Evolutionary conservation across 1,284 basidiomycete genomes (phyloP), one percentile per base, ranked within the genome.

Genomic region (Meripilus lineatus): DNA sequence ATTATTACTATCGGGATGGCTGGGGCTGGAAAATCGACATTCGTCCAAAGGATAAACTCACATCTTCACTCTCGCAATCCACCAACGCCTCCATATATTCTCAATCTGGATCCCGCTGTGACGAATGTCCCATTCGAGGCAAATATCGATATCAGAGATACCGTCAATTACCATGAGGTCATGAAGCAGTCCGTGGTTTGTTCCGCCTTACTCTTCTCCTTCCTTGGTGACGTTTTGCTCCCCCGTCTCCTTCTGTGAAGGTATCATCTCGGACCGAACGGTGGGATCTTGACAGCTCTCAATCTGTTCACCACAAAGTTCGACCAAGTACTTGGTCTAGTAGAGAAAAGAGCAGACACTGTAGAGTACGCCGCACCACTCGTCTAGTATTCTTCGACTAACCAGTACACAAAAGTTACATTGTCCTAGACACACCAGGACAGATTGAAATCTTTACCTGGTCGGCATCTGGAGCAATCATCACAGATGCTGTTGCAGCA

Each of bases 371-470:
- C 68, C 20, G n/a, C 24, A 40, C 22, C 40, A 28, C 46, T 50
- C 47, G 38, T 2, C 26, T 13, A 13, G 30, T 34, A 15, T 17
- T 30, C 32, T 15, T 25, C 15, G 18, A 8, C 5, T 43, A 11
- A 42, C 22, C 38, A 39, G 38, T 43, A 11, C 28, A 18, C 38
- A 21, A n/a, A 55, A 95, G 93, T 56, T 86, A 98, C 69, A 80
- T 99, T 45, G 84, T 99, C 34, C 72, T 99, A 25, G 96, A 99
- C 59, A 99, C 96, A 0, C 96, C 96, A 2, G 96, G 96, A 5
- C 96, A 99, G 67, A 99, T 99, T 58, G 96, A 99, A 67, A 99
- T 99, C 58, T 99, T 99, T 61, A 99, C 96, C 35, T 99, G 96
- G 96, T 97, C 93, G 0, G 96, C 96, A 1, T 97, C 93, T 23